Evolutionary conservation across 2,329 filamentous ascomycete species (phyloP).

Genomic region (Amesomyces nigricolor): DNA sequence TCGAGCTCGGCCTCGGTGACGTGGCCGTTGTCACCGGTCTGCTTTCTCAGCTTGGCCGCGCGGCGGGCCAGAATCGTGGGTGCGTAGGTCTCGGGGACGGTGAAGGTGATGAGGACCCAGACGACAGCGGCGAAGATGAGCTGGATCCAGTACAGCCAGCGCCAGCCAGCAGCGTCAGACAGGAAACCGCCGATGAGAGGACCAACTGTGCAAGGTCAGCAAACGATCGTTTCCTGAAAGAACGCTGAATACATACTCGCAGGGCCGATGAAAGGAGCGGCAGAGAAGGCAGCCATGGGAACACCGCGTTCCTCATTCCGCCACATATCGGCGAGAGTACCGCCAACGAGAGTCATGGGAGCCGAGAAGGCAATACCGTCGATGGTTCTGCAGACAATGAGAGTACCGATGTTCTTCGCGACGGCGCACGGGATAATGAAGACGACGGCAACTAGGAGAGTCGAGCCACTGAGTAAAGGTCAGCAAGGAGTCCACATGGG

Average conservation of each 20-base stretch:
- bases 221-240: background rate
- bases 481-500: background rate
- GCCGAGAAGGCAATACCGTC: slow-evolving; percentile 81
- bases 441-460: slow-evolving; percentile 63
- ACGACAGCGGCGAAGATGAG: slow-evolving; percentile 66
- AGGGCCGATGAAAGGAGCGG: slow-evolving; percentile 77
- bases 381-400: slow-evolving; percentile 70
- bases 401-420: slow-evolving; percentile 66
- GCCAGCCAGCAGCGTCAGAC: slow-evolving; percentile 64
- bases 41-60: slow-evolving; percentile 65
- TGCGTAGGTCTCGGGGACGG: slow-evolving; percentile 85
- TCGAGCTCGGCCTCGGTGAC: slow-evolving; percentile 81
- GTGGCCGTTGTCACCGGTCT: slow-evolving; percentile 60
- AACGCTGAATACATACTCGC: slow-evolving; percentile 43
- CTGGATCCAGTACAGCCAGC: slow-evolving; percentile 85
- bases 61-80: slow-evolving; percentile 68
- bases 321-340: slow-evolving; percentile 81
- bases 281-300: slow-evolving; percentile 80
- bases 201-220: slow-evolving; percentile 42
- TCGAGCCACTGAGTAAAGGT: slow-evolving; percentile 41
- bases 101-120: slow-evolving; percentile 75
- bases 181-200: slow-evolving; percentile 74
- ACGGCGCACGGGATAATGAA: slow-evolving; percentile 79
- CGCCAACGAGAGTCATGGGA: slow-evolving; percentile 80
- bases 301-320: slow-evolving; percentile 76